Conservation (phyloP, 192 early-diverging fungal genomes). For the Coemansia sp. region DNA sequence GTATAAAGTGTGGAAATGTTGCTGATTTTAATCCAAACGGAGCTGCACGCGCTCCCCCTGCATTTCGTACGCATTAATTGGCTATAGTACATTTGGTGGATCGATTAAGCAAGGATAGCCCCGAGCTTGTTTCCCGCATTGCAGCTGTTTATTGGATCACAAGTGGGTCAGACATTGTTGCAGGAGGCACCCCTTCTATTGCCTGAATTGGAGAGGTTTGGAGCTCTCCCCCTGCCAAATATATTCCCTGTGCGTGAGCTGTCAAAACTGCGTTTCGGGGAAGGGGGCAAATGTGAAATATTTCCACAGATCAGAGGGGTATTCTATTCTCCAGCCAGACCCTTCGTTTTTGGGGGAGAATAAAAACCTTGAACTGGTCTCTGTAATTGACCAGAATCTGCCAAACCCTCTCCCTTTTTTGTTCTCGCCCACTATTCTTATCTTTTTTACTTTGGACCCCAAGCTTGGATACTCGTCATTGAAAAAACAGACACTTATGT, state of each 20-base stretch:
- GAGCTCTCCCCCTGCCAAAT: background rate
- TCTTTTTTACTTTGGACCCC: background rate
- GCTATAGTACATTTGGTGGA: too few species aligned
- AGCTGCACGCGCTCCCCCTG: too few species aligned
- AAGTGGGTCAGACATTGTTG: background rate
- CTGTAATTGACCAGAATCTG: too few species aligned
- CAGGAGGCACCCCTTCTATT: background rate
- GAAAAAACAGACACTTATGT: slow-evolving; percentile 7
- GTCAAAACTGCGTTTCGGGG: slow-evolving; percentile 8
- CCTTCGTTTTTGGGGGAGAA: background rate
- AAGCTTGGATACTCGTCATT: background rate
- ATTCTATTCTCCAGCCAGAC: background rate
- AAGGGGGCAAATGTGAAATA: background rate
- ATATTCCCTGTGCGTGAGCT: background rate
- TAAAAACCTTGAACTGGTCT: too few species aligned
- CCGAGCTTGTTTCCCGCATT: background rate
- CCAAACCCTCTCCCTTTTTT: too few species aligned
- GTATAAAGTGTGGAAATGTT: background rate
- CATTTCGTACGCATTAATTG: background rate
- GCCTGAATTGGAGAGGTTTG: background rate
- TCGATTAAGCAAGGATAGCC: background rate
- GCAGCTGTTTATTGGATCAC: background rate
- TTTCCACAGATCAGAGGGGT: background rate
- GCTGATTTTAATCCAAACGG: too few species aligned
- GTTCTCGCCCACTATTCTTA: slow-evolving; percentile 1